Percentiles rank a stretch among this genome's conserved stretches.
phyloP scores from a whole-genome alignment of 495 filamentous ascomycete genomes.

The Stereocaulon alpinum region DNA sequence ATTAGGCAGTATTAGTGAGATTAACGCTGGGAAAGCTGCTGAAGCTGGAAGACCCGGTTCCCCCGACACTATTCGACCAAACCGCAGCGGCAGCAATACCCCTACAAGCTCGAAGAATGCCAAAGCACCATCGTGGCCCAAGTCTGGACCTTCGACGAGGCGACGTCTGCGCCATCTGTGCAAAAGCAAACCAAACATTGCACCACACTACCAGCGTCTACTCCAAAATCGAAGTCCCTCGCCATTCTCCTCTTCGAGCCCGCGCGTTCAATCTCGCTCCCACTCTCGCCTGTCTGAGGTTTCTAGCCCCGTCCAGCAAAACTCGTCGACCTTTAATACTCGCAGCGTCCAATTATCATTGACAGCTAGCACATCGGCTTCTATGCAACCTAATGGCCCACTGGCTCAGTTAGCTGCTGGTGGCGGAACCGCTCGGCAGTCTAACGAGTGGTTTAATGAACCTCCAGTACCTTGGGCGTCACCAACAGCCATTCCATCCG shows the following conservation, averaged over 20 bases:
- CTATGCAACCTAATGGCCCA: conserved; percentile 63
- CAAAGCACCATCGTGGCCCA: conserved; percentile 54
- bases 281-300: conserved; percentile 24
- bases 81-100: conserved; percentile 54
- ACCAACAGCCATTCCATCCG: conserved; percentile 22
- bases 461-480: conserved; percentile 23
- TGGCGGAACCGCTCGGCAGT: conserved; percentile 18
- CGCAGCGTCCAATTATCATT: conserved; percentile 82
- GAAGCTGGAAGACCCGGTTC: conserved; percentile 17
- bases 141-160: conserved; percentile 70
- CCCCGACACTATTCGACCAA: conserved; percentile 31
- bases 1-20: neutral
- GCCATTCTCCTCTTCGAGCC: conserved; percentile 43
- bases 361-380: conserved; percentile 64
- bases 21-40: neutral
- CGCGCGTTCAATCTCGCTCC: conserved; percentile 19
- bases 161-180: conserved; percentile 74
- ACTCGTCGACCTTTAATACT: conserved; percentile 45
- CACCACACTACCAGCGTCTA: conserved; percentile 57
- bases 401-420: conserved; percentile 50
- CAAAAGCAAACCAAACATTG: conserved; percentile 58
- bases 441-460: conserved; percentile 32
- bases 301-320: conserved; percentile 21
- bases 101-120: conserved; percentile 39
- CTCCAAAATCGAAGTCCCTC: conserved; percentile 66